These are phyloP conservation scores for Exidia glandulosa DNA, from an alignment of 768 basidiomycete species.

Conservation along the genomic window DNA sequence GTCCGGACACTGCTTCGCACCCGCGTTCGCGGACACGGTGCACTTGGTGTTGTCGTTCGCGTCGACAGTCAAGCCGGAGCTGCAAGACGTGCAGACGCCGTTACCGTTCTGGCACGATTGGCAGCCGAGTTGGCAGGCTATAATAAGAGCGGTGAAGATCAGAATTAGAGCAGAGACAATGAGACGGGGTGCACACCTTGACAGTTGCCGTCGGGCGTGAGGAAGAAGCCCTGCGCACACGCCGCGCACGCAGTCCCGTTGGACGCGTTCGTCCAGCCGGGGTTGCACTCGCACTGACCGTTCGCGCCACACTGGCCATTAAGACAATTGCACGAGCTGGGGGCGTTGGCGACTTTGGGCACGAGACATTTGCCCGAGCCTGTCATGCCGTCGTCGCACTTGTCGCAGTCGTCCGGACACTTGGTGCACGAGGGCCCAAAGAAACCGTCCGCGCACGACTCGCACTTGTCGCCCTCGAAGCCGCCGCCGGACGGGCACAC, in stretches of 20 bases:
- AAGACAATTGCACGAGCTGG: conserved; percentile 66
- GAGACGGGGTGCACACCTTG: conserved; percentile 39
- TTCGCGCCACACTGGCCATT: conserved; percentile 65
- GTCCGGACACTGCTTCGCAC: conserved; percentile 49
- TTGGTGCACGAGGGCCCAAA: conserved; percentile 64
- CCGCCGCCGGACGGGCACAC: conserved; percentile 45
- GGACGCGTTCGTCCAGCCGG: conserved; percentile 59
- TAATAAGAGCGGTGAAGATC: background rate
- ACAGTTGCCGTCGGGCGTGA: conserved; percentile 58
- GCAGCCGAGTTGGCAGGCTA: conserved; percentile 69
- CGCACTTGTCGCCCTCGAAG: conserved; percentile 72
- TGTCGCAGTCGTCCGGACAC: conserved; percentile 56
- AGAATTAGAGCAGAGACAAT: background rate
- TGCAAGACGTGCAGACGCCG: conserved; percentile 65
- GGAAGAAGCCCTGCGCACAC: conserved; percentile 69
- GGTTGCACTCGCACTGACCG: conserved; percentile 64
- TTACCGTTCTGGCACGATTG: conserved; percentile 52
- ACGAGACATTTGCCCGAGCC: conserved; percentile 66
- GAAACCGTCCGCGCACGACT: conserved; percentile 60
- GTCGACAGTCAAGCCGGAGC: conserved; percentile 55
- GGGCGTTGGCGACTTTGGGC: conserved; percentile 35
- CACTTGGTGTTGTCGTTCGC: conserved; percentile 60
- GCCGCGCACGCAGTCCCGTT: conserved; percentile 71
- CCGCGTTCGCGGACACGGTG: conserved; percentile 35
- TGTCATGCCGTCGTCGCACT: conserved; percentile 70